Conservation (phyloP, 129 eudicot genomes). For the Helichrysum umbraculigerum region DNA sequence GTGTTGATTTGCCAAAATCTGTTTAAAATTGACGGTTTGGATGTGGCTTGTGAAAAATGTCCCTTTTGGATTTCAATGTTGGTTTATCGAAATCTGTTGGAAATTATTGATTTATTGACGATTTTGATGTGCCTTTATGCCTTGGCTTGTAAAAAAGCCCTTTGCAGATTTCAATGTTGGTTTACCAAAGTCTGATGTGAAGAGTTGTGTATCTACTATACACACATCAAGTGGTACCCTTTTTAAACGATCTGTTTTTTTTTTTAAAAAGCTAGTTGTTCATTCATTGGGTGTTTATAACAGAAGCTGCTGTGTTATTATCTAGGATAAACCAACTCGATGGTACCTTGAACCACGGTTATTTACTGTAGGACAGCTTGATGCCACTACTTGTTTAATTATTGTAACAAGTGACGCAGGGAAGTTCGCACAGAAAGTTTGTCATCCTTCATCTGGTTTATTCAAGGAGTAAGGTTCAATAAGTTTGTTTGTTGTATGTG, state of each 20-base stretch:
- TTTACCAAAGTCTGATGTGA: no score
- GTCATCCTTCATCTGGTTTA: slow-evolving; percentile 88
- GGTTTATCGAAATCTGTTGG: no score
- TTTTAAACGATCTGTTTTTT: background rate
- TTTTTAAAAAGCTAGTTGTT: background rate
- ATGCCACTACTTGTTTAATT: slow-evolving; percentile 69
- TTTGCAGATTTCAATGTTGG: no score
- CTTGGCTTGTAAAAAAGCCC: no score
- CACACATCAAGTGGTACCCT: background rate
- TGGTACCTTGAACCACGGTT: slow-evolving; percentile 80
- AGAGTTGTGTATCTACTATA: no score
- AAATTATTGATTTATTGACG: no score
- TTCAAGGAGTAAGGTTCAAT: slow-evolving; percentile 77
- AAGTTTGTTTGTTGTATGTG: background rate
- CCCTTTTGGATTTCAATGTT: no score
- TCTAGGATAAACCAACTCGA: slow-evolving; percentile 62
- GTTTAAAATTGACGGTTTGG: no score
- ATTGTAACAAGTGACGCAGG: slow-evolving; percentile 33
- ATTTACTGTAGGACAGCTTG: slow-evolving; percentile 93
- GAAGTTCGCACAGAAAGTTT: slow-evolving; percentile 80
- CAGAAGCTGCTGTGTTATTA: slow-evolving; percentile 10
- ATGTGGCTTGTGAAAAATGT: no score
- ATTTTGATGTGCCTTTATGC: no score
- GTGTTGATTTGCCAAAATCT: no score
- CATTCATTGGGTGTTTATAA: background rate